phyloP scores from a whole-genome alignment of 495 filamentous ascomycete species.

The Aspergillus cavernicola region DNA sequence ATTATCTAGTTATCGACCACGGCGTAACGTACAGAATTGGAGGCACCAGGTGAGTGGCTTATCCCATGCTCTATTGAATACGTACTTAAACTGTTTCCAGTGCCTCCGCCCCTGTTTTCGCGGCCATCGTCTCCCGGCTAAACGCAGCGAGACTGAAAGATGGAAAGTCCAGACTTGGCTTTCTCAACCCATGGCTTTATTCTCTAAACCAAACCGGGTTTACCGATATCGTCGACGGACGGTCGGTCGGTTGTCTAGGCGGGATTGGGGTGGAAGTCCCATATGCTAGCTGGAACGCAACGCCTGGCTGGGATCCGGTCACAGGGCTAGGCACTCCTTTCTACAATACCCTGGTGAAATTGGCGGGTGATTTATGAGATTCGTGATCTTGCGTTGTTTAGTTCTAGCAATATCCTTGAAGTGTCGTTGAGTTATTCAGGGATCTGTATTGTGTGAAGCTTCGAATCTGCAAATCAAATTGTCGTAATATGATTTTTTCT shows the following conservation, averaged over 20 bases:
- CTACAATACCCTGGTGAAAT: conserved; percentile 23
- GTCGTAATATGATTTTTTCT: too few species aligned
- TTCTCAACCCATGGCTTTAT: conserved; percentile 66
- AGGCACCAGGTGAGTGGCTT: conserved; percentile 40
- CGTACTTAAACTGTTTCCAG: conserved; percentile 15
- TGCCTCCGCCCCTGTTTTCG: conserved; percentile 52
- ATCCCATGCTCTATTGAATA: background rate
- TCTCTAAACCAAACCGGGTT: conserved; percentile 40
- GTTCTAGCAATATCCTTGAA: too few species aligned
- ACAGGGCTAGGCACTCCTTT: conserved; percentile 34
- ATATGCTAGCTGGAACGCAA: conserved; percentile 60
- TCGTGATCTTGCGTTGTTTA: background rate
- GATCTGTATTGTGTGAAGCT: too few species aligned
- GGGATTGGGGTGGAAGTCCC: conserved; percentile 30
- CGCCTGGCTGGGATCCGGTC: conserved; percentile 46
- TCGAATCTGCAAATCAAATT: too few species aligned
- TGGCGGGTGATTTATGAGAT: conserved; percentile 13
- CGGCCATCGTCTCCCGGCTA: conserved; percentile 51
- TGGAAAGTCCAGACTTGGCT: conserved; percentile 51
- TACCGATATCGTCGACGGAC: conserved; percentile 55
- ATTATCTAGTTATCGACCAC: conserved; percentile 40
- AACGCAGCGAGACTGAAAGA: conserved; percentile 53
- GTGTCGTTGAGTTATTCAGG: too few species aligned
- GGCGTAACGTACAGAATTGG: conserved; percentile 29
- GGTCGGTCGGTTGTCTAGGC: conserved; percentile 52